Conservation (phyloP, 2,329 filamentous ascomycete genomes). For the Lecanosticta acicola region DNA sequence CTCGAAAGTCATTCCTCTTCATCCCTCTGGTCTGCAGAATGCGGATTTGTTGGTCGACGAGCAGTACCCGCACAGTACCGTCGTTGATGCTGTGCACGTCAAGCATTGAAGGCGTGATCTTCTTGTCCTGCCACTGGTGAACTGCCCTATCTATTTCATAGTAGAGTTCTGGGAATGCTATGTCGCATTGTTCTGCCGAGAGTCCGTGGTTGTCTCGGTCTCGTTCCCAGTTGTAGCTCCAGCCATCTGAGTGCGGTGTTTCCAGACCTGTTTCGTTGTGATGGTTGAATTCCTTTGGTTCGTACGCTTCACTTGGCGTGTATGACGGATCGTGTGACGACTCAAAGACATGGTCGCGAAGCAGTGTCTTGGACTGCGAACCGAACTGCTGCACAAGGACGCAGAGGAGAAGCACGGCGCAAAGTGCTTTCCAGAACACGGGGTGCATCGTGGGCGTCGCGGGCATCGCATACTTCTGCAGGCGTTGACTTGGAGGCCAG, state of each 20-base stretch:
- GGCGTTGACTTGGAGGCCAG: not conserved
- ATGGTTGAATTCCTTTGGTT: not conserved
- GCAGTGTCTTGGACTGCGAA: not conserved
- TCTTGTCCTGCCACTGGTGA: constrained; percentile 11
- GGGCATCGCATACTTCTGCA: not conserved
- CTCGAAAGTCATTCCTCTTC: constrained; percentile 23
- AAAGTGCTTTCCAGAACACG: constrained; percentile 16
- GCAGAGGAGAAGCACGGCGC: constrained; percentile 15
- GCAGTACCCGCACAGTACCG: constrained; percentile 17
- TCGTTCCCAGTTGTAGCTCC: constrained; percentile 20
- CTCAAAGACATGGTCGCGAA: not conserved
- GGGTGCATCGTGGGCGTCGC: constrained; percentile 3
- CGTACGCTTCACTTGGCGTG: not conserved
- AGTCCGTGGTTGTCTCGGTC: constrained; percentile 29
- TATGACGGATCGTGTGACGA: not conserved
- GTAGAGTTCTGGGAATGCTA: constrained; percentile 31
- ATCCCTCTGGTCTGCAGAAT: constrained; percentile 17
- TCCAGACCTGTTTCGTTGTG: not conserved
- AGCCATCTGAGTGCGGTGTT: constrained; percentile 1
- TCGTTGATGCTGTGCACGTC: constrained; percentile 37
- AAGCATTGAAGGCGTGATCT: constrained; percentile 11
- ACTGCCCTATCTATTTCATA: constrained; percentile 29
- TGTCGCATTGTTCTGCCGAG: constrained; percentile 26
- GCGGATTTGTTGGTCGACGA: constrained; percentile 18
- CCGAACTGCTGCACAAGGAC: constrained; percentile 17